Evolutionary conservation across 371 early-diverging fungal genomes (phyloP).

Genomic region (Mucor plumbeus): DNA sequence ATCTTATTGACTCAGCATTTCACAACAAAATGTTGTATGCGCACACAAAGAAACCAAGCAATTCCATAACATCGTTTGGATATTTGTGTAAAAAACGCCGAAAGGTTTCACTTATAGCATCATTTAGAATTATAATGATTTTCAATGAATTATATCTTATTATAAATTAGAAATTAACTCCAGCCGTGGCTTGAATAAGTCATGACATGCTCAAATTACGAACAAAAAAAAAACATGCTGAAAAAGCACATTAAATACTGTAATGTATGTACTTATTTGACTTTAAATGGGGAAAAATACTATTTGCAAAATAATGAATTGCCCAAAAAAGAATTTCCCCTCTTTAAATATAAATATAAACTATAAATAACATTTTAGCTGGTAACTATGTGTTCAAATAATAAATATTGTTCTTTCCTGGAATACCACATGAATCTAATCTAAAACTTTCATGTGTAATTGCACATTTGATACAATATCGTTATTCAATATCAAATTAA

Average conservation of each 20-base stretch:
- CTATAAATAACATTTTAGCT: conserved; percentile 1
- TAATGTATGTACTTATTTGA: not conserved
- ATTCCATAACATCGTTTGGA: too few species aligned
- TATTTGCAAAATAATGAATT: not conserved
- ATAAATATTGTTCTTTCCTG: not conserved
- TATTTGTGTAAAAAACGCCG: not conserved
- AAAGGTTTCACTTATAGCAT: not conserved
- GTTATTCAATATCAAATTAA: not conserved
- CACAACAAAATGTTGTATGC: not conserved
- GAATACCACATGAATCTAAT: not conserved
- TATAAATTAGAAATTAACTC: not conserved
- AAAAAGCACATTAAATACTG: not conserved
- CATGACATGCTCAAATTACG: not conserved
- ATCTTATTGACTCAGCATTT: not conserved
- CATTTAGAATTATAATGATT: not conserved
- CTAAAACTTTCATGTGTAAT: not conserved
- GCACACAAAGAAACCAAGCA: too few species aligned
- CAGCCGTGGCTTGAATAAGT: not conserved
- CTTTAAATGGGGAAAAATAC: not conserved
- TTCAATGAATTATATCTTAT: not conserved
- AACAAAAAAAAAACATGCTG: too few species aligned
- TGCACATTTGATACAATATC: not conserved
- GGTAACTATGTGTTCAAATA: too few species aligned
- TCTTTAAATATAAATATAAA: not conserved
- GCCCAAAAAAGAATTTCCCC: not conserved